Evolutionary conservation across 2,329 filamentous ascomycete species (phyloP).

Genomic region (Nemania sp.): DNA sequence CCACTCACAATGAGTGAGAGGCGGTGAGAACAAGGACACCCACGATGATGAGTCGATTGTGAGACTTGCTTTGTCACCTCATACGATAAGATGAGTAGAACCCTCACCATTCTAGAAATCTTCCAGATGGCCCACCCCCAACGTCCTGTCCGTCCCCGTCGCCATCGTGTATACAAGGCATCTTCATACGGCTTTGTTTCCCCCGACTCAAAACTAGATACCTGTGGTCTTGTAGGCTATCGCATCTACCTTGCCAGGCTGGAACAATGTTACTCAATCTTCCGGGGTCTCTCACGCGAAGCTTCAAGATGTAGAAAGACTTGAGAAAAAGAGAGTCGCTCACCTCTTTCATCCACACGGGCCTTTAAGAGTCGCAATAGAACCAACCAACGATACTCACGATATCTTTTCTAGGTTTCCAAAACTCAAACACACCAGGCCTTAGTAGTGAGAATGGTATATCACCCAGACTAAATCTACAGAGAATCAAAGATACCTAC

Average conservation of each 20-base stretch:
- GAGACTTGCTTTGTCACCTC: conserved; percentile 41
- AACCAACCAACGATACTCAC: neutral
- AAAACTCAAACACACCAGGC: neutral
- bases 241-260: conserved; percentile 9
- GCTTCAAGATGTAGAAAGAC: conserved; percentile 38
- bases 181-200: conserved; percentile 38
- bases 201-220: conserved; percentile 7
- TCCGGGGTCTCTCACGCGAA: conserved; percentile 27
- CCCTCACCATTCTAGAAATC: conserved; percentile 40
- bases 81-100: conserved; percentile 43
- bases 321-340: conserved; percentile 18
- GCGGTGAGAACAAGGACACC: conserved; percentile 28
- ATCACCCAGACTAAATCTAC: neutral
- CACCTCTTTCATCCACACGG: conserved; percentile 39
- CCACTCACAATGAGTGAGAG: conserved; percentile 16
- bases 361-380: conserved; percentile 10
- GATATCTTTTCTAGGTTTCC: neutral
- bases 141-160: conserved; percentile 15
- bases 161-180: conserved; percentile 16
- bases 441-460: neutral
- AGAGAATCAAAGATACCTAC: neutral
- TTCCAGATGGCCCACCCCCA: conserved; percentile 34
- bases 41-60: conserved; percentile 7
- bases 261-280: conserved; percentile 41
- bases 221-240: conserved; percentile 17